phyloP scores from a whole-genome alignment of 1,284 basidiomycete species.

The Ceratorhiza oryzae-sativae region DNA sequence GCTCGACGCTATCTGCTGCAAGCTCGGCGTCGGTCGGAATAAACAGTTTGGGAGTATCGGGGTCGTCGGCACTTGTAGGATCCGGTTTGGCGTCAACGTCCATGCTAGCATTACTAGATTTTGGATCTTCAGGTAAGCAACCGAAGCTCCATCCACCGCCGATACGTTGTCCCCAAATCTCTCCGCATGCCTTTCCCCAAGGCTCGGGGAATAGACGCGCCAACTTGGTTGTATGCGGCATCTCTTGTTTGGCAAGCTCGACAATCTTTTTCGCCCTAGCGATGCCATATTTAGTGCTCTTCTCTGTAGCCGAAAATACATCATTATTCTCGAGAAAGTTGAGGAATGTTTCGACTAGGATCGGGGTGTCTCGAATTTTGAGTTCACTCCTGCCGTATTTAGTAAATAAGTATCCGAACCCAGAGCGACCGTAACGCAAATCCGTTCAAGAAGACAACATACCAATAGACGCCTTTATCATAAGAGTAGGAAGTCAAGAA shows the following conservation, averaged over 20 bases:
- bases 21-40: conserved; percentile 27
- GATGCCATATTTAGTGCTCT: conserved; percentile 6
- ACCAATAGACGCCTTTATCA: conserved; percentile 38
- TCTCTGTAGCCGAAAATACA: conserved; percentile 20
- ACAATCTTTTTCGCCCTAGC: conserved; percentile 18
- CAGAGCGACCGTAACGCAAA: neutral
- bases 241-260: conserved; percentile 33
- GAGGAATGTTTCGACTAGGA: conserved; percentile 33
- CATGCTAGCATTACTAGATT: neutral
- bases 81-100: neutral
- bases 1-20: conserved; percentile 14
- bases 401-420: neutral
- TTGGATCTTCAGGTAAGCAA: neutral
- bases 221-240: conserved; percentile 36
- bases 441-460: neutral
- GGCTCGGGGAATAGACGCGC: conserved; percentile 20
- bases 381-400: conserved; percentile 16
- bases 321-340: conserved; percentile 33
- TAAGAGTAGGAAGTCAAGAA: conserved; percentile 37
- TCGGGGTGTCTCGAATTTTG: conserved; percentile 30
- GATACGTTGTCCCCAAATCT: conserved; percentile 27
- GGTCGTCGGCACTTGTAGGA: neutral
- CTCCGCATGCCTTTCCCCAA: conserved; percentile 34
- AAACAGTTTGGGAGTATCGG: neutral
- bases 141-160: conserved; percentile 28